These are phyloP conservation scores for Pythium dissotocum DNA, from an alignment of 352 stramenopile genomes.

Conservation along the genomic window DNA sequence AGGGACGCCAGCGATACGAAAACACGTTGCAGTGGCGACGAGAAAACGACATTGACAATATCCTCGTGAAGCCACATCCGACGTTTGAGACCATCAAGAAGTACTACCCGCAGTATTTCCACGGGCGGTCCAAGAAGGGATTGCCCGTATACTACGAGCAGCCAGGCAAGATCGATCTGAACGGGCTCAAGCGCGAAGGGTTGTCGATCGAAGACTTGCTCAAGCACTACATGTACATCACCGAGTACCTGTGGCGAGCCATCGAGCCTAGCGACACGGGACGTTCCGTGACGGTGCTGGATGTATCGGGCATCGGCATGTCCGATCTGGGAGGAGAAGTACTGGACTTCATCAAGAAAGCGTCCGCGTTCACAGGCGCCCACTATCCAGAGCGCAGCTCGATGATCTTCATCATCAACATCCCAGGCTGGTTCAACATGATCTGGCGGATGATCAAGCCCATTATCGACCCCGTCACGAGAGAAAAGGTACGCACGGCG, in stretches of 20 bases:
- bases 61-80: constrained; percentile 77
- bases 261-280: constrained; percentile 75
- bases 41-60: constrained; percentile 86
- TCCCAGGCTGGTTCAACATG: constrained; percentile 94
- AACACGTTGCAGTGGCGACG: constrained; percentile 84
- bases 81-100: constrained; percentile 90
- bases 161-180: constrained; percentile 84
- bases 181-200: constrained; percentile 82
- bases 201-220: constrained; percentile 88
- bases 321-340: constrained; percentile 87
- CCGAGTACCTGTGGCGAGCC: constrained; percentile 88
- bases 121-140: constrained; percentile 75
- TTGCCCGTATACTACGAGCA: constrained; percentile 86
- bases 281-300: constrained; percentile 81
- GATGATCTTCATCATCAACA: constrained; percentile 96
- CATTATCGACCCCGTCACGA: constrained; percentile 92
- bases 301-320: constrained; percentile 87
- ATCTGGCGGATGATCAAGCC: constrained; percentile 94
- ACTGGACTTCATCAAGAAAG: constrained; percentile 88
- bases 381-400: constrained; percentile 94
- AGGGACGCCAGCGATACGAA: constrained; percentile 71
- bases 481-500: constrained; percentile 83
- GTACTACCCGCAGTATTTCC: constrained; percentile 92
- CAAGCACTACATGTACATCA: constrained; percentile 92
- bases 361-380: constrained; percentile 83